Conservation (phyloP, 805 yeast species). For the Wickerhamomyces sydowiorum region DNA sequence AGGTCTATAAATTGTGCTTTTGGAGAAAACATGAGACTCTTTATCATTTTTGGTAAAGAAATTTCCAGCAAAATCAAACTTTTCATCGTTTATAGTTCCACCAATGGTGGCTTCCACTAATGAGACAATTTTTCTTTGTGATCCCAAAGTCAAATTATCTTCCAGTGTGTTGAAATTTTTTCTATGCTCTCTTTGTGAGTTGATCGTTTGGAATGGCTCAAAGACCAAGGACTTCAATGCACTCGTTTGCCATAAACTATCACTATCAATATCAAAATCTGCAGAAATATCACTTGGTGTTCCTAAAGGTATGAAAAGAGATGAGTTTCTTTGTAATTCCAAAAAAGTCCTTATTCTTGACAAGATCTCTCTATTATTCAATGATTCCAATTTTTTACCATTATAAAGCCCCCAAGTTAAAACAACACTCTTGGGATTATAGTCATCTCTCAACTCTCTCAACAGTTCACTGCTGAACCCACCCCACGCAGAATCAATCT, state of each 20-base stretch:
- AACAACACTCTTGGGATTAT: constrained; percentile 42
- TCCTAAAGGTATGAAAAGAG: constrained; percentile 53
- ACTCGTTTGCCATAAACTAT: constrained; percentile 38
- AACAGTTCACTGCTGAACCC: constrained; percentile 57
- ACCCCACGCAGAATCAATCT: constrained; percentile 79
- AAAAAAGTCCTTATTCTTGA: constrained; percentile 42
- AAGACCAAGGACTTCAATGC: constrained; percentile 32
- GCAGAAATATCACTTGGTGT: constrained; percentile 16
- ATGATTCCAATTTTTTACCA: constrained; percentile 14
- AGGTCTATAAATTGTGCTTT: constrained; percentile 9
- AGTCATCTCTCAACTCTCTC: constrained; percentile 62
- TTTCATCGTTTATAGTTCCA: no score
- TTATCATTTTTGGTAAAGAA: constrained; percentile 4
- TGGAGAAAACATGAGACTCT: constrained; percentile 21
- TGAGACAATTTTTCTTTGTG: constrained; percentile 43
- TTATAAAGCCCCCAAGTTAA: constrained; percentile 43
- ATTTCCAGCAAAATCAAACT: constrained; percentile 4
- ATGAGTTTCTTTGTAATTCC: constrained; percentile 40
- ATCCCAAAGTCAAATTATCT: constrained; percentile 34
- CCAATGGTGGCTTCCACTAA: constrained; percentile 21
- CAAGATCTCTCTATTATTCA: constrained; percentile 13
- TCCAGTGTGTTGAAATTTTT: constrained; percentile 39
- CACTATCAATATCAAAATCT: constrained; percentile 9
- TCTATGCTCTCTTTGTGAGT: constrained; percentile 29
- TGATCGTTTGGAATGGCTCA: constrained; percentile 39